phyloP scores from a whole-genome alignment of 2,329 filamentous ascomycete species.

The Davidsoniella virescens region DNA sequence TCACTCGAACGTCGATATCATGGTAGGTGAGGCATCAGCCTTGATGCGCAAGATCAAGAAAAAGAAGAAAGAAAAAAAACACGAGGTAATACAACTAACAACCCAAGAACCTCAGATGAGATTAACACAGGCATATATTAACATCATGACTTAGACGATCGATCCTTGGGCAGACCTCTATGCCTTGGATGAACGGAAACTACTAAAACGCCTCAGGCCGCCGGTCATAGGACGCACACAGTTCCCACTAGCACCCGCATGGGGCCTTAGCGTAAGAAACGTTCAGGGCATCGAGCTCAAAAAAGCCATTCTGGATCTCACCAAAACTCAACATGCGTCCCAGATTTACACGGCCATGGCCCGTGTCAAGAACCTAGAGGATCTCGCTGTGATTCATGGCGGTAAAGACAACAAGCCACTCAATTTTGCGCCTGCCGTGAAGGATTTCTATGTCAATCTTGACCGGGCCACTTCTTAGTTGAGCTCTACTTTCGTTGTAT shows the following conservation, averaged over 20 bases:
- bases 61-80: too few relatives aligned
- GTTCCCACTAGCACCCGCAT: neutral
- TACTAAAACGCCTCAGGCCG: neutral
- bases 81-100: too few relatives aligned
- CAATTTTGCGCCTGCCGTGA: too few relatives aligned
- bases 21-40: neutral
- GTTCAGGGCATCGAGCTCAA: neutral
- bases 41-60: neutral
- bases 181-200: neutral
- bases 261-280: neutral
- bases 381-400: neutral
- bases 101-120: too few relatives aligned
- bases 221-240: neutral
- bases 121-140: neutral
- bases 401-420: neutral
- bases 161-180: too few relatives aligned
- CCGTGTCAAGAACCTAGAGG: neutral
- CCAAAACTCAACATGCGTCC: neutral
- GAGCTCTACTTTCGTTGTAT: slow-evolving; percentile 1
- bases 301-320: neutral
- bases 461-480: neutral
- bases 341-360: neutral
- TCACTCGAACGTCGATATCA: neutral
- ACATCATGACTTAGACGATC: too few relatives aligned
- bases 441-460: neutral